Percentiles rank a stretch among this genome's conserved stretches.
phyloP scores from a whole-genome alignment of 495 filamentous ascomycete genomes.

The Parathielavia appendiculata region DNA sequence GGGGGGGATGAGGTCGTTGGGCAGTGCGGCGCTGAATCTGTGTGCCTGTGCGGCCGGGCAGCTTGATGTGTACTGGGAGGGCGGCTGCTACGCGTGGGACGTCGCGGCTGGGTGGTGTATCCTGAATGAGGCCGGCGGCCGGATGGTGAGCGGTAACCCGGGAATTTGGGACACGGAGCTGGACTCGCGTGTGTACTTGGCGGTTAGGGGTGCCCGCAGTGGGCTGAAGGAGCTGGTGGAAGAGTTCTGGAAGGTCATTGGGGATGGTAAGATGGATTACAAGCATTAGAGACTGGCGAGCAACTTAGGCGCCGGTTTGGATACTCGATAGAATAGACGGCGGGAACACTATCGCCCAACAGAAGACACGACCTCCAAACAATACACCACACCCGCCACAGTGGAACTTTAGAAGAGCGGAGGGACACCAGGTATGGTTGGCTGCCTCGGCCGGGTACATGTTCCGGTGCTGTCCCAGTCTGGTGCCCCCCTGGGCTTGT shows the following conservation, averaged over 20 bases:
- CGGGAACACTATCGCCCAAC: background rate
- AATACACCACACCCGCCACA: background rate
- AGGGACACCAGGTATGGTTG: too few species aligned
- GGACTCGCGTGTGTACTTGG: conserved; percentile 76
- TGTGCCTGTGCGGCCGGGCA: conserved; percentile 75
- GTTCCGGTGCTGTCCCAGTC: too few species aligned
- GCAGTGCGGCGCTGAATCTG: conserved; percentile 78
- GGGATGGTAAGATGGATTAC: conserved; percentile 49
- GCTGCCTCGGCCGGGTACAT: too few species aligned
- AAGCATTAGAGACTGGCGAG: conserved; percentile 21
- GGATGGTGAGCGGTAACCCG: conserved; percentile 71
- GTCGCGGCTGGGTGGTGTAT: conserved; percentile 90
- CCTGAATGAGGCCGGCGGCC: conserved; percentile 75
- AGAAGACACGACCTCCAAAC: background rate
- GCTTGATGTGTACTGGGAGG: conserved; percentile 87
- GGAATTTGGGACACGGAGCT: conserved; percentile 68
- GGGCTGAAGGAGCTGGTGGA: conserved; percentile 73
- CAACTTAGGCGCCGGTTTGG: background rate
- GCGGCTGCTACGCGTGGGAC: conserved; percentile 93
- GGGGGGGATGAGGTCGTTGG: conserved; percentile 67
- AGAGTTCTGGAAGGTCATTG: conserved; percentile 67
- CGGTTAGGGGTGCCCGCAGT: conserved; percentile 58
- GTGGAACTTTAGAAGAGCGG: too few species aligned
- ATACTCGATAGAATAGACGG: background rate
- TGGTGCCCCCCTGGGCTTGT: too few species aligned